Percentiles rank a stretch among this genome's conserved stretches.
These are phyloP conservation scores for Pholiota adiposa DNA, from an alignment of 1,284 basidiomycete genomes.

Conservation along the genomic window DNA sequence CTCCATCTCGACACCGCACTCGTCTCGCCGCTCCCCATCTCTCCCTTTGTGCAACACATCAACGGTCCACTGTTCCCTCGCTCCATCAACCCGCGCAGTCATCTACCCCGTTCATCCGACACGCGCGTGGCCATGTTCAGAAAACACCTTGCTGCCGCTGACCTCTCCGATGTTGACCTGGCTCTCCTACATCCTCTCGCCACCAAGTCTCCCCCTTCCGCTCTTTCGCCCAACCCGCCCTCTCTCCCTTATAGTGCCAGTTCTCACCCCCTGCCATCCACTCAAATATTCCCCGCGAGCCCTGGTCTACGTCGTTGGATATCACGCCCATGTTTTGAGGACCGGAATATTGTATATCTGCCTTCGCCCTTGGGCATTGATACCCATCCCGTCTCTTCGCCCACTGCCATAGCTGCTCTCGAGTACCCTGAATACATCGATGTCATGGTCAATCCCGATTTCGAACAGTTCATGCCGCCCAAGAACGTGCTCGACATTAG, in stretches of 20 bases:
- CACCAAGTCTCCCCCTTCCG: conserved; percentile 38
- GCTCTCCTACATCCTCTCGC: conserved; percentile 53
- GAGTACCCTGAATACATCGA: conserved; percentile 73
- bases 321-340: conserved; percentile 75
- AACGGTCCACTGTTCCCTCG: conserved; percentile 61
- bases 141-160: conserved; percentile 46
- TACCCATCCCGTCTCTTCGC: conserved; percentile 46
- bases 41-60: conserved; percentile 54
- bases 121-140: conserved; percentile 54
- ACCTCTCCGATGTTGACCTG: conserved; percentile 49
- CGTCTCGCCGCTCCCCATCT: conserved; percentile 41
- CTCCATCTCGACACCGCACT: conserved; percentile 46
- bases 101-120: conserved; percentile 44
- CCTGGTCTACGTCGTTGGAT: conserved; percentile 69
- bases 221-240: conserved; percentile 30
- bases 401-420: conserved; percentile 70
- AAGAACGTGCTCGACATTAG: conserved; percentile 11
- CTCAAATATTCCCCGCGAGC: conserved; percentile 48
- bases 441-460: conserved; percentile 48
- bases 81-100: conserved; percentile 51
- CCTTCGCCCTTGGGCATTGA: conserved; percentile 42
- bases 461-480: conserved; percentile 19
- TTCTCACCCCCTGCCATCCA: conserved; percentile 45
- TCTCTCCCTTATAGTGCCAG: conserved; percentile 44
- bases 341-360: conserved; percentile 60